Evolutionary conservation across 2,329 filamentous ascomycete genomes (phyloP), one percentile per base, ranked within the genome.

Genomic region (Fusarium sp.): DNA sequence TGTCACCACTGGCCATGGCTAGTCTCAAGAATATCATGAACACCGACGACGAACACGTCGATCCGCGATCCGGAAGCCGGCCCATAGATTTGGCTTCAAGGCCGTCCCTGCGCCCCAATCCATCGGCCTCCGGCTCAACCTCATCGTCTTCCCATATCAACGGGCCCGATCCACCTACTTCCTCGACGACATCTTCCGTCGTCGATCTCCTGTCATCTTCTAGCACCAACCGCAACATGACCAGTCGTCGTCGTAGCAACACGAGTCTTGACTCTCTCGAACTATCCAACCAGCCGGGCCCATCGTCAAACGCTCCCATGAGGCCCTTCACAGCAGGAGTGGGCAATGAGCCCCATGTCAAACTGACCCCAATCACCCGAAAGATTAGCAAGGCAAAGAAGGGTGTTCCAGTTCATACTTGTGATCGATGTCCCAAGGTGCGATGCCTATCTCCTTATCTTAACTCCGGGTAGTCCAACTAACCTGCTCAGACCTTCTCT

Each of bases 301-400:
- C 74, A 18, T 76, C 78, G 18, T 80, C 81, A 27, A 78, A 71
- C 40, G 54, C 75, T 42, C 68, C 78, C 22, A 83, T 83, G 78
- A 83, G 87, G 67, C 87, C 86, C 8, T 82, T 86, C 75, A 77
- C 81, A 64, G 78, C 80, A 65, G 76, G 78, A 52, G 69, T 76
- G 42, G 78, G 80, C 52, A 74, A 78, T 45, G 85, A 86, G 45
- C 68, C 83, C 16, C 83, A 84, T 18, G 80, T 88, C 74, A 89
- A 87, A 78, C 80, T 88, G 72, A 90, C 88, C 24, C 88, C 88
- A 13, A 88, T 90, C 70, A 90, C 88, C 31, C 83, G 86, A 22
- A 86, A 88, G 70, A 86, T 89, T 45, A 90, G 88, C 78, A 85
- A 88, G 71, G 88, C 88, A 54, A 89, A 88, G 83, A 90, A 90